These are phyloP conservation scores for Quercus aquifolioides DNA, from an alignment of 306 rosid species.

Conservation along the genomic window DNA sequence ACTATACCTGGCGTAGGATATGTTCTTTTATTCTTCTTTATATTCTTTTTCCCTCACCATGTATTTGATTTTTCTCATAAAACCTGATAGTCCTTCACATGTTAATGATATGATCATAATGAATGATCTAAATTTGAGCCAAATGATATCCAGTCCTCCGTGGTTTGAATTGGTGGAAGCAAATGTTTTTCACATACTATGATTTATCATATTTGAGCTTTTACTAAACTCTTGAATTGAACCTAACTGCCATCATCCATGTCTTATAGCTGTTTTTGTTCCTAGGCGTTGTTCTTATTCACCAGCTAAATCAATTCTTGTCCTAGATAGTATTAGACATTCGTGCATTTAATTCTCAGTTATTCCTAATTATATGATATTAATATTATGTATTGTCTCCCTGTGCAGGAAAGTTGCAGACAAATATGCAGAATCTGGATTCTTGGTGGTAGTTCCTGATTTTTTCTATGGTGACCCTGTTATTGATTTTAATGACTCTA, in stretches of 20 bases:
- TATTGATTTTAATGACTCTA: conserved; percentile 20
- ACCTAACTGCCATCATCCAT: background rate
- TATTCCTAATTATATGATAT: background rate
- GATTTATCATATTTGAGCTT: background rate
- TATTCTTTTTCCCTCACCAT: background rate
- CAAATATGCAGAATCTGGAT: conserved; percentile 50
- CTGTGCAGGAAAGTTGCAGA: conserved; percentile 56
- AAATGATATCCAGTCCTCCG: background rate
- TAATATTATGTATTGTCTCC: conserved; percentile 8
- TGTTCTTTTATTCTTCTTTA: background rate
- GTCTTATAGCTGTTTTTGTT: background rate
- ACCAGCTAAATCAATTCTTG: background rate
- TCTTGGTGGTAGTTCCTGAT: conserved; percentile 67
- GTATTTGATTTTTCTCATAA: background rate
- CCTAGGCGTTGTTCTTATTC: background rate
- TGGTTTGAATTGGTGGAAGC: too few species aligned
- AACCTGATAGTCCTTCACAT: background rate
- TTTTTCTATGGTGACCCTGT: conserved; percentile 42
- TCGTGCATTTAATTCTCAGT: background rate
- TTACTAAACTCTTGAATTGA: background rate
- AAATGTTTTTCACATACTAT: background rate
- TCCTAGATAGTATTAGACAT: background rate
- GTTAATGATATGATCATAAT: background rate
- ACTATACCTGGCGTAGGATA: background rate
- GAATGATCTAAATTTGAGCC: background rate